Evolutionary conservation across 768 basidiomycete genomes (phyloP).

Genomic region (Terana coerulea): DNA sequence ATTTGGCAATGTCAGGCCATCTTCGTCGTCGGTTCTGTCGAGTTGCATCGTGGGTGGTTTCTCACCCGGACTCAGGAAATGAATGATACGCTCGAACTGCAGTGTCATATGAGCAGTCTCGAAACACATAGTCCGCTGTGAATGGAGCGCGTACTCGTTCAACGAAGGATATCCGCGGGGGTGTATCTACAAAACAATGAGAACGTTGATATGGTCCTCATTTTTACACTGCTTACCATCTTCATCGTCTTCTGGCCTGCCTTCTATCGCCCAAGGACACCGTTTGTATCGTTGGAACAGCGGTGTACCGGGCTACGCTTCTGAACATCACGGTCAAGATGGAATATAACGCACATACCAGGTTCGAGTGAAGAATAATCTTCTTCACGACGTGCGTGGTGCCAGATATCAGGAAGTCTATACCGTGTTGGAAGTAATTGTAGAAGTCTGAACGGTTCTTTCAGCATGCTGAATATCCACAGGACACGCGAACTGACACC

Average conservation of each 20-base stretch:
- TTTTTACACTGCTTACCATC: slow-evolving; percentile 54
- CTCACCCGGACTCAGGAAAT: slow-evolving; percentile 73
- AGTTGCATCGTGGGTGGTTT: slow-evolving; percentile 76
- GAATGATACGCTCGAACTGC: slow-evolving; percentile 77
- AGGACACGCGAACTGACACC: slow-evolving; percentile 35
- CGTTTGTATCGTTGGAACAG: slow-evolving; percentile 89
- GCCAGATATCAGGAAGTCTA: slow-evolving; percentile 82
- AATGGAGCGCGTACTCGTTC: slow-evolving; percentile 51
- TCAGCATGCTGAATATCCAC: background rate
- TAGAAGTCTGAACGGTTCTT: slow-evolving; percentile 63
- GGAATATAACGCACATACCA: slow-evolving; percentile 47
- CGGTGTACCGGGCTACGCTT: slow-evolving; percentile 73
- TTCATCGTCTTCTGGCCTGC: slow-evolving; percentile 76
- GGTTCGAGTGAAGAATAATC: slow-evolving; percentile 84
- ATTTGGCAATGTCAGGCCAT: slow-evolving; percentile 62
- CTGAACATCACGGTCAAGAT: background rate
- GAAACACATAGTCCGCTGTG: no score
- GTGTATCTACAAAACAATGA: slow-evolving; percentile 49
- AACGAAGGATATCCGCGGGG: slow-evolving; percentile 68
- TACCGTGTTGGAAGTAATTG: slow-evolving; percentile 89
- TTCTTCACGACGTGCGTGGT: slow-evolving; percentile 73
- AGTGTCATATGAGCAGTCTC: background rate
- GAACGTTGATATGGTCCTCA: slow-evolving; percentile 1
- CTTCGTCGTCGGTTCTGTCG: slow-evolving; percentile 75
- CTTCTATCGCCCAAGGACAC: slow-evolving; percentile 88